Base-by-base conservation (phyloP, 176 grass and related monocot species). In the Oryza coarctata region DNA sequence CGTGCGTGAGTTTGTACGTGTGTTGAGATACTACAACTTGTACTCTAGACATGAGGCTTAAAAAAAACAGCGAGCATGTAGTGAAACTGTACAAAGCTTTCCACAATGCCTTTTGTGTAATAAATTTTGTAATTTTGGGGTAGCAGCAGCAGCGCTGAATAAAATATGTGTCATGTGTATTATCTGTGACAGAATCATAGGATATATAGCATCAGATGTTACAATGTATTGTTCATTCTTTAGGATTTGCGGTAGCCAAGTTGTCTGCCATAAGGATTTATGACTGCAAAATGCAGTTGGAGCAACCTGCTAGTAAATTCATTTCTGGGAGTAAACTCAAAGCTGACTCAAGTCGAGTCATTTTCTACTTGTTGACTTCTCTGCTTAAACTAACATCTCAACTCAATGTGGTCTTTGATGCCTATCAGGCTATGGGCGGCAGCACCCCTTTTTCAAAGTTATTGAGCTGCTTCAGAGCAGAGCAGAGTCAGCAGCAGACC, bases 41-140 rank as follows among this genome's bases (percentile, higher is more conserved):
- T n/a, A n/a, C n/a, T n/a, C n/a, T n/a, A n/a, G n/a, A n/a, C n/a
- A n/a, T n/a, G n/a, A n/a, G n/a, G n/a, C n/a, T n/a, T n/a, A n/a
- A n/a, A n/a, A n/a, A n/a, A n/a, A n/a, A n/a, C n/a, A n/a, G n/a
- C 30, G 30, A 86, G 38, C 36, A 62, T 82, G 23, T 78, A 63
- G 88, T 52, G 30, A 74, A 90, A 79, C 62, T 90, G 84, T 90
- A 90, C 68, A 90, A 79, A 83, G 27, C 25, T 86, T 79, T 79
- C 38, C 14, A 9, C 6, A 22, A 40, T 83, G 41, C 4, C 74
- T 3, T 82, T 74, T 82, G 67, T 61, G 45, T 32, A 74, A 90
- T 79, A 83, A 50, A 14, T 38, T 82, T 58, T 78, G 20, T 77
- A 79, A 50, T 14, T 14, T 49, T 79, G n/a, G 65, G 62, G 22